phyloP scores from a whole-genome alignment of 495 filamentous ascomycete species.

The Trichoderma reesei region DNA sequence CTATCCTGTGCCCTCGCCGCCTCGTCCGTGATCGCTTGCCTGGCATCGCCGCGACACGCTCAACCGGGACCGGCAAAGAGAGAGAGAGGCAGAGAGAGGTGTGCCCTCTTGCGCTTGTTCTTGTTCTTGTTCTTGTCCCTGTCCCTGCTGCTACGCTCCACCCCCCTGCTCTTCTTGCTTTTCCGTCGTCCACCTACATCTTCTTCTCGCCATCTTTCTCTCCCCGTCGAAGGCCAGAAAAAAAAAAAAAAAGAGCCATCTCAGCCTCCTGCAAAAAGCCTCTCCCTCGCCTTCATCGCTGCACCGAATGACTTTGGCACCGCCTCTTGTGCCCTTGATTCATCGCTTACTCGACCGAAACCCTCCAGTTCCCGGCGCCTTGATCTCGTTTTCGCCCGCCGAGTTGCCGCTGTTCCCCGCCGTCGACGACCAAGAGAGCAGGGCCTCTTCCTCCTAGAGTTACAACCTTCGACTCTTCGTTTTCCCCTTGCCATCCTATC shows the following conservation, averaged over 20 bases:
- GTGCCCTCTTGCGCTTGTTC: neutral
- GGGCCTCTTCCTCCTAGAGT: neutral
- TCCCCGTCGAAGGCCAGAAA: neutral
- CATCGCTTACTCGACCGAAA: slow-evolving; percentile 6
- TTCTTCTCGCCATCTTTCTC: neutral
- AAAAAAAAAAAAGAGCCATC: too few species aligned
- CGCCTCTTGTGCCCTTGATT: neutral
- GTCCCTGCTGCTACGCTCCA: slow-evolving; percentile 3
- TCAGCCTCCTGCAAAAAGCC: slow-evolving; percentile 1
- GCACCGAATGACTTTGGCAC: slow-evolving; percentile 3
- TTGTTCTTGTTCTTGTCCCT: slow-evolving; percentile 6
- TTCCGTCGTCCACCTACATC: too few species aligned
- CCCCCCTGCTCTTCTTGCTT: neutral
- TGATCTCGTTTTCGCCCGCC: slow-evolving; percentile 2
- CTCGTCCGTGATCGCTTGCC: neutral
- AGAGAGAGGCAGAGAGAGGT: neutral
- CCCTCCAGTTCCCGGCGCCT: slow-evolving; percentile 1
- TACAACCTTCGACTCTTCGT: neutral
- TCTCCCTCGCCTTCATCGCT: slow-evolving; percentile 1
- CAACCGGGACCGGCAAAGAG: too few species aligned
- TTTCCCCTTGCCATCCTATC: neutral
- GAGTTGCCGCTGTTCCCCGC: slow-evolving; percentile 5
- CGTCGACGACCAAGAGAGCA: neutral
- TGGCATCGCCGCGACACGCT: neutral
- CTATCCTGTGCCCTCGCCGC: neutral